Conservation (phyloP, 495 filamentous ascomycete genomes). For the Platismatia glauca region DNA sequence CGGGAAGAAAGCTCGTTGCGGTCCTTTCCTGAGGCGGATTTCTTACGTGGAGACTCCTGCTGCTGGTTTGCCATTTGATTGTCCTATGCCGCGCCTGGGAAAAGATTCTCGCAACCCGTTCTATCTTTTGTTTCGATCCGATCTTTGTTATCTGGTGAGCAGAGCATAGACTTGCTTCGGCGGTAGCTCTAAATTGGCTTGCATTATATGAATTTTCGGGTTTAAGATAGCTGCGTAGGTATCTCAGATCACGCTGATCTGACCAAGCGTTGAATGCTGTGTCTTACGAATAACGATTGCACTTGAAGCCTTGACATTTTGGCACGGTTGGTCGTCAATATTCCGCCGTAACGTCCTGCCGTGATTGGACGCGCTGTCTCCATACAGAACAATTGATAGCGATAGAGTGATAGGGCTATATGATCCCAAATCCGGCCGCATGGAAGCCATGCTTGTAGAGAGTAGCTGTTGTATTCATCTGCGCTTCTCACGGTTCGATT, state of each 20-base stretch:
- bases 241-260: background rate
- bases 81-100: background rate
- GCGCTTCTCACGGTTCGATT: conserved; percentile 5
- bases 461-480: background rate
- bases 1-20: background rate
- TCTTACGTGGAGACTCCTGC: background rate
- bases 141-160: background rate
- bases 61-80: background rate
- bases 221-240: background rate
- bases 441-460: background rate
- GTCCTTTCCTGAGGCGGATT: background rate
- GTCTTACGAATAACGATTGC: background rate
- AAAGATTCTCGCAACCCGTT: background rate
- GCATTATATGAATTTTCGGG: background rate
- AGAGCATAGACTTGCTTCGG: background rate
- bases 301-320: background rate
- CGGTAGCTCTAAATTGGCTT: background rate
- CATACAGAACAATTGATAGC: background rate
- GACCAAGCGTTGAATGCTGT: background rate
- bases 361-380: background rate
- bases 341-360: background rate
- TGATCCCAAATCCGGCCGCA: background rate
- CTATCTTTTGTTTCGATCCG: background rate
- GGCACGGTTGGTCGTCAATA: background rate
- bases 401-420: background rate